Base-by-base conservation (phyloP, 2,329 filamentous ascomycete species). In the Pezicula neosporulosa region DNA sequence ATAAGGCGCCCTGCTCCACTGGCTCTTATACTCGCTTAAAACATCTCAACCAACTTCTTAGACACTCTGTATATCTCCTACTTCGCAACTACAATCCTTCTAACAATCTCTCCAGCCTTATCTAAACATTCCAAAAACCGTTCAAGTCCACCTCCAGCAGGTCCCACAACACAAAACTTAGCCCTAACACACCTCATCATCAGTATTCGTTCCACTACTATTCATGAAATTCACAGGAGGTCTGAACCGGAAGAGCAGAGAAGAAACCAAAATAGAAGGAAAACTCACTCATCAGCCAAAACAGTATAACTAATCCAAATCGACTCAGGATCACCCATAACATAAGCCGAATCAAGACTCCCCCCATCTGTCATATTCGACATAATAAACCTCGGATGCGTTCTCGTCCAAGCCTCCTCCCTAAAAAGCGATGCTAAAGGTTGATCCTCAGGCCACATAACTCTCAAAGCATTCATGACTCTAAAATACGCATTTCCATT, bases 281-380 rank as follows among this genome's bases (percentile, higher is more conserved):
- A 16, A 50, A 35, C 48, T 50, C 19, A 50, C 48, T 44, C 19
- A 16, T 37, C 21, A 21, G 44, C 42, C 18, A 37, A 27, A 12
- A 50, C 43, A 35, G 39, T 36, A 45, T 50, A 50, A 6, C 38
- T 50, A 16, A 50, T 50, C 48, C 48, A 44, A 24, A 45, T 24
- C 15, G 39, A 35, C 18, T 45, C n/a, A 13, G 48, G 33, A 38
- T 45, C 41, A 30, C 35, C 36, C 48, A 45, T 44, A 10, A 45
- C 41, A 46, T 35, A 44, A n/a, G 33, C 39, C n/a, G 48, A 50
- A 10, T 50, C 38, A 5, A 44, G 28, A 18, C 27, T 36, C 16
- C 28, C 38, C 10, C 41, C 43, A 38, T 50, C 43, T 8, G 42
- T 44, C 21, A 43, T 44, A 27, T 35, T 44, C 19, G 35, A 44